Conservation (phyloP, 306 rosid genomes). For the Rubus idaeus region DNA sequence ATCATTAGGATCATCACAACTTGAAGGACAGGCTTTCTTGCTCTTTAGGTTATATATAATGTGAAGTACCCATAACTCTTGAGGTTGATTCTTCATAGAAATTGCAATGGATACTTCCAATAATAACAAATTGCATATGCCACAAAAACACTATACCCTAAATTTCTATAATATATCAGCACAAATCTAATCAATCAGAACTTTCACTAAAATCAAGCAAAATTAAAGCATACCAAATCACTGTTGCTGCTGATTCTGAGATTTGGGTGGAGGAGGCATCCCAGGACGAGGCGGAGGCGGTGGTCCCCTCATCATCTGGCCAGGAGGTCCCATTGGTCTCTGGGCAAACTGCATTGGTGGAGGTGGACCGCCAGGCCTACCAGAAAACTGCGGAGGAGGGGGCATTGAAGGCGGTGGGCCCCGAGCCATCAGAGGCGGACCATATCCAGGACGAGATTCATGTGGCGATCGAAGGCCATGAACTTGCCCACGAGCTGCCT, state of each 20-base stretch:
- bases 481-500: conserved; percentile 78
- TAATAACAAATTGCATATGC: neutral
- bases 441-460: conserved; percentile 54
- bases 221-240: conserved; percentile 7
- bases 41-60: too few relatives aligned
- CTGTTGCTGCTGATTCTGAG: conserved; percentile 25
- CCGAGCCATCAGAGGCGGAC: neutral
- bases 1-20: neutral
- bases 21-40: too few relatives aligned
- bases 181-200: neutral
- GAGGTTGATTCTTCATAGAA: too few relatives aligned
- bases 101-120: neutral
- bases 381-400: neutral
- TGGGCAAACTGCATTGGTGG: neutral
- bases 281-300: conserved; percentile 4
- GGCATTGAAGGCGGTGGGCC: neutral
- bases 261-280: conserved; percentile 18
- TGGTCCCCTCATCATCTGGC: too few relatives aligned
- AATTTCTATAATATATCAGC: neutral
- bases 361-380: neutral
- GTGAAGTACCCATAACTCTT: too few relatives aligned
- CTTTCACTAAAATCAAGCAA: neutral
- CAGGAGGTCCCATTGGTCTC: too few relatives aligned
- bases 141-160: neutral
- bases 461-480: conserved; percentile 17